These are phyloP conservation scores for Phytopythium chamaehyphon DNA, from an alignment of 352 stramenopile genomes.

Conservation along the genomic window DNA sequence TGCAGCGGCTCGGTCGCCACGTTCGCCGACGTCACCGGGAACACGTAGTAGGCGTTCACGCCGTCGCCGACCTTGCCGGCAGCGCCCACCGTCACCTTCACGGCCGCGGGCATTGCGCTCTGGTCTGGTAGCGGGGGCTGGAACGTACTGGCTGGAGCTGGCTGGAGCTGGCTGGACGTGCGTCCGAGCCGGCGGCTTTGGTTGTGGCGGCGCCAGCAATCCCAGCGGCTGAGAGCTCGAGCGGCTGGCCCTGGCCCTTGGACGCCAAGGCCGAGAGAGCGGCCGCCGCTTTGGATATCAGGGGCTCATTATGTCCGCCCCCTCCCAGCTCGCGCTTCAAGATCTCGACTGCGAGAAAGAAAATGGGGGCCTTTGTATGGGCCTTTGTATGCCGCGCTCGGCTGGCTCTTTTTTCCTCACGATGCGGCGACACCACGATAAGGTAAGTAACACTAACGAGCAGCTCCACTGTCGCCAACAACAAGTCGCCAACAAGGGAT, in stretches of 20 bases:
- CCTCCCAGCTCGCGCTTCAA: constrained; percentile 5
- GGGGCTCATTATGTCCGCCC: not conserved
- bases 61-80: constrained; percentile 78
- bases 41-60: constrained; percentile 84
- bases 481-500: constrained; percentile 3
- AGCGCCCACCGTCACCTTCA: constrained; percentile 51
- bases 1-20: constrained; percentile 27
- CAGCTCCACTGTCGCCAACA: not conserved
- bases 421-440: too few relatives aligned
- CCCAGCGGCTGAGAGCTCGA: not conserved
- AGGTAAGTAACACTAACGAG: too few relatives aligned
- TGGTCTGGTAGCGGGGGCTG: not conserved
- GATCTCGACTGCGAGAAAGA: not conserved
- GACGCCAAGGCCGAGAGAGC: not conserved
- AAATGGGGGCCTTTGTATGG: too few relatives aligned
- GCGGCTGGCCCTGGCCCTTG: not conserved
- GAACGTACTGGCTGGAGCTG: not conserved
- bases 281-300: not conserved
- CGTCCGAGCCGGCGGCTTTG: constrained; percentile 2
- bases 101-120: constrained; percentile 1
- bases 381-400: too few relatives aligned
- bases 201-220: too few relatives aligned
- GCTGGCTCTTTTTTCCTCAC: not conserved
- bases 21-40: constrained; percentile 64
- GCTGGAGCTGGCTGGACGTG: not conserved